These are phyloP conservation scores for Nicotiana rustica DNA, from an alignment of 305 asterid genomes.

Conservation along the genomic window DNA sequence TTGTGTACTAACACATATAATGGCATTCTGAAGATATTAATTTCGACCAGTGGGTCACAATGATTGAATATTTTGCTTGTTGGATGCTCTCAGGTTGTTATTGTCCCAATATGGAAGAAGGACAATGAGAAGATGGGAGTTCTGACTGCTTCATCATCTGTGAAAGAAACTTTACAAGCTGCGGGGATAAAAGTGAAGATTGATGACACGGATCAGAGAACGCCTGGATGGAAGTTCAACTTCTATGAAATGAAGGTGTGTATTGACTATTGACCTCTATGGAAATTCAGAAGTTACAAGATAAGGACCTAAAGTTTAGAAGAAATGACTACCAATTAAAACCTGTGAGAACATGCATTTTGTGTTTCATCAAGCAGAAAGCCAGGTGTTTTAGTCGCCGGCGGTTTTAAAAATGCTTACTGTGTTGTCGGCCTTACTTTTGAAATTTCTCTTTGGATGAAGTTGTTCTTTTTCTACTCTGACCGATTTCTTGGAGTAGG, in stretches of 20 bases:
- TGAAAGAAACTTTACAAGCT: conserved; percentile 69
- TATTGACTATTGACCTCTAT: conserved; percentile 21
- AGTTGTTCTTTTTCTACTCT: neutral
- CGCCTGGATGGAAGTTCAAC: conserved; percentile 98
- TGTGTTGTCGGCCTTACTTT: neutral
- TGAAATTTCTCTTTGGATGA: conserved; percentile 14
- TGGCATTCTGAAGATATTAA: conserved; percentile 16
- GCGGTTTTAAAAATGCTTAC: neutral
- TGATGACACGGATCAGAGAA: conserved; percentile 95
- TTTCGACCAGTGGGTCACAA: neutral
- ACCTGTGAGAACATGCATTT: neutral
- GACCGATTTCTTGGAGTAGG: neutral
- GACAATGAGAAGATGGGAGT: conserved; percentile 71
- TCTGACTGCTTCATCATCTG: conserved; percentile 71
- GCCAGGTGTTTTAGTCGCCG: neutral
- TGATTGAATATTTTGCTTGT: conserved; percentile 18
- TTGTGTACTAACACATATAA: neutral
- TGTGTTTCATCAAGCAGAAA: conserved; percentile 23
- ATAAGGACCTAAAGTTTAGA: conserved; percentile 12
- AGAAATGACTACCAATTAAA: conserved; percentile 17
- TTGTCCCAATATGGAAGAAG: conserved; percentile 96
- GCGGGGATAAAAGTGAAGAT: conserved; percentile 82
- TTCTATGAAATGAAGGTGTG: conserved; percentile 99
- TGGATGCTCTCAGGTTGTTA: conserved; percentile 68
- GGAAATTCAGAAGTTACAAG: neutral